Evolutionary conservation across 1,139 yeast genomes (phyloP), one percentile per base, ranked within the genome.

Genomic region (Meyerozyma guilliermondii): DNA sequence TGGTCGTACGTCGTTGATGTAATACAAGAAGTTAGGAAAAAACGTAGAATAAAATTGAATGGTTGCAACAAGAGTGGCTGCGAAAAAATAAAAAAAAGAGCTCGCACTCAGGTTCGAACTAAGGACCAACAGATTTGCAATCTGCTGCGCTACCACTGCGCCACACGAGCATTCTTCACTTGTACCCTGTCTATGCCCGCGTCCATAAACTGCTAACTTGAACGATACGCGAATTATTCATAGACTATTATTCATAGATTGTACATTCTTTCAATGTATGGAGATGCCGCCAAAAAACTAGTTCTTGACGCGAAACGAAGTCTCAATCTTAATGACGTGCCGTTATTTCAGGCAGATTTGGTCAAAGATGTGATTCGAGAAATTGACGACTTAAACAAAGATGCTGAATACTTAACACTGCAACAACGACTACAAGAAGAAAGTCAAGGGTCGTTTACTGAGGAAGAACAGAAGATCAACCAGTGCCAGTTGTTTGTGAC

Each of bases 81-180:
- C 34, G 43, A 44, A 46, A 47, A 56, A 54, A 50, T n/a, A 49
- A 55, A 54, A 56, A 54, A 50, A 44, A 38, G 45, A 81, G 87
- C 87, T 81, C 78, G 83, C 77, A 74, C 85, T 78, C 87, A 80
- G 88, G 78, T 60, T 82, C 79, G 88, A 82, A 82, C 88, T 80
- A 75, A 78, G 84, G 87, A 82, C 87, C 87, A 81, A 80, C 84
- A 81, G 87, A 81, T 82, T 82, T 82, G 88, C 87, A 82, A 82
- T 82, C 87, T 82, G 84, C 86, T 81, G 87, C 88, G 87, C 87
- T 82, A 82, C 87, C 87, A 78, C 87, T 81, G 87, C 86, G 87
- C 87, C 87, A 81, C 71, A 75, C 82, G 77, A 77, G 83, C 85
- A 33, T 33, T 33, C 36, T 33, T 33, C 36, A 29, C 33, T 29